Evolutionary conservation across 441 rosid genomes (phyloP).

Genomic region (Metrosideros polymorpha): DNA sequence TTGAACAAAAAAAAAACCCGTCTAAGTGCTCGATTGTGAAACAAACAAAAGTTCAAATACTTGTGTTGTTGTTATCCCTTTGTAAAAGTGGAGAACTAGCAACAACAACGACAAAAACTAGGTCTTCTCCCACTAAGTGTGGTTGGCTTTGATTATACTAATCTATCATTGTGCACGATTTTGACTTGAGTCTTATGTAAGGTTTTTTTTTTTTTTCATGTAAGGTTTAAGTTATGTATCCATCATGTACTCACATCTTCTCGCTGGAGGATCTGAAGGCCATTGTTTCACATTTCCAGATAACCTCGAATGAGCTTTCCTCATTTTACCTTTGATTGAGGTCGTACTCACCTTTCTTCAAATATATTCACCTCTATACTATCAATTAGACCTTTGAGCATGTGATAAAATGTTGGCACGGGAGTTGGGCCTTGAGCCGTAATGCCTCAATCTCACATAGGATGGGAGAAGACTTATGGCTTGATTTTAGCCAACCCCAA

Average conservation of each 20-base stretch:
- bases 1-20: background rate
- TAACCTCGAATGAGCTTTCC: background rate
- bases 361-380: background rate
- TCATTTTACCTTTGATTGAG: background rate
- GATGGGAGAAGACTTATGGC: background rate
- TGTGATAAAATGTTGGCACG: background rate
- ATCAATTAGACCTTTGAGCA: background rate
- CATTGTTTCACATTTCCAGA: background rate
- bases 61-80: background rate
- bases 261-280: background rate
- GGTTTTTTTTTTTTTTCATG: too few relatives aligned
- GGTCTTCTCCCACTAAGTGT: background rate
- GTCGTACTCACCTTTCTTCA: background rate
- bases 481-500: background rate
- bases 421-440: background rate
- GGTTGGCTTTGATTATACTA: background rate
- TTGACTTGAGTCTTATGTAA: background rate
- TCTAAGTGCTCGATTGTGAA: background rate
- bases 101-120: background rate
- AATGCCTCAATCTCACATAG: background rate
- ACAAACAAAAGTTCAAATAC: background rate
- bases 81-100: background rate
- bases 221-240: too few relatives aligned
- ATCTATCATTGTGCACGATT: background rate
- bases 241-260: background rate